Conservation (phyloP, 2,329 filamentous ascomycete species). For the Claviceps capensis region DNA sequence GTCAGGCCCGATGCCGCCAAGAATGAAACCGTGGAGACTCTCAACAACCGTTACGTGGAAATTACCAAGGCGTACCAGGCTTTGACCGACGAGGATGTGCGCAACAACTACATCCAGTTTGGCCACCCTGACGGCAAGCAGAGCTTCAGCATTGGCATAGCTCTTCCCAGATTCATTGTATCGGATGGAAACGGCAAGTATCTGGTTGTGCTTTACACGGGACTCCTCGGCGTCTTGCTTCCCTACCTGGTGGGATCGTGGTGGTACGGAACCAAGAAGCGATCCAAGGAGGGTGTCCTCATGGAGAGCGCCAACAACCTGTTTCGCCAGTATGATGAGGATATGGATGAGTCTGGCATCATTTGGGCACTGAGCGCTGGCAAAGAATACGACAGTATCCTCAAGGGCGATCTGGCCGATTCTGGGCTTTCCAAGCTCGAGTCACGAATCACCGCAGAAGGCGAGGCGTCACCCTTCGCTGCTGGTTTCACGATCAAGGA, state of each 20-base stretch:
- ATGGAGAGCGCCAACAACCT: constrained; percentile 89
- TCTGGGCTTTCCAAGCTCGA: constrained; percentile 73
- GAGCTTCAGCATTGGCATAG: constrained; percentile 94
- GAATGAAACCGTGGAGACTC: constrained; percentile 74
- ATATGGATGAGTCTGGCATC: constrained; percentile 66
- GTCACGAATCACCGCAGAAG: constrained; percentile 57
- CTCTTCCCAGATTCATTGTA: constrained; percentile 82
- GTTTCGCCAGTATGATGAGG: constrained; percentile 84
- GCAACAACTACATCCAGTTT: constrained; percentile 92
- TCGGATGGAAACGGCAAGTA: constrained; percentile 93
- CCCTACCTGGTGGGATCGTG: constrained; percentile 91
- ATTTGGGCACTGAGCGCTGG: constrained; percentile 71
- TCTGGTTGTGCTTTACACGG: constrained; percentile 77
- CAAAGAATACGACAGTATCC: constrained; percentile 65
- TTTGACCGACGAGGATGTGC: constrained; percentile 89
- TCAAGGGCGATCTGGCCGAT: constrained; percentile 69
- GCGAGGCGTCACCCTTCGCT: constrained; percentile 35
- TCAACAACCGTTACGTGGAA: constrained; percentile 86
- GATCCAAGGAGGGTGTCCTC: constrained; percentile 86
- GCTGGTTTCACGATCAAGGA: constrained; percentile 58
- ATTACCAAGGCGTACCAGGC: constrained; percentile 97
- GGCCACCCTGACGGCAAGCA: constrained; percentile 97
- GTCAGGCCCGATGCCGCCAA: constrained; percentile 66
- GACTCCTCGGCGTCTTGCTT: constrained; percentile 75
- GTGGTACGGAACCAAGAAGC: constrained; percentile 95